Percentiles rank a stretch among this genome's conserved stretches.
Evolutionary conservation across 345 rosid genomes (phyloP).

Genomic region (Clausena lansium): DNA sequence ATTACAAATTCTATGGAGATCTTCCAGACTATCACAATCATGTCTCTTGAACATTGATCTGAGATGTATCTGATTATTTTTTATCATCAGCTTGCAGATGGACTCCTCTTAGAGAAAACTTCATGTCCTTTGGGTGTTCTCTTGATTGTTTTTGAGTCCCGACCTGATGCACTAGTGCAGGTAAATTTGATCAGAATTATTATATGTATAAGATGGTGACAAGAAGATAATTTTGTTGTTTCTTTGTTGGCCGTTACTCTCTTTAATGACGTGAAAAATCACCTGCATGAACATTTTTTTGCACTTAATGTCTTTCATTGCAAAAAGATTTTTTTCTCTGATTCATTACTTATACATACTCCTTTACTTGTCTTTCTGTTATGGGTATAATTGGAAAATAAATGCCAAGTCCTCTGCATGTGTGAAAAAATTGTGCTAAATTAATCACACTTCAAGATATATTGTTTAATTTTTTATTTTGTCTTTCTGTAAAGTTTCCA

Average conservation of each 20-base stretch:
- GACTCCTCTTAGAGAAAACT: constrained; percentile 90
- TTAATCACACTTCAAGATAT: not conserved
- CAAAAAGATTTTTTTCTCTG: not conserved
- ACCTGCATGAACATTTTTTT: not conserved
- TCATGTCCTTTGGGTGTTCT: constrained; percentile 96
- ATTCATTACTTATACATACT: not conserved
- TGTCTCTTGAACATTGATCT: not conserved
- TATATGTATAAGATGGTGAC: constrained; percentile 1
- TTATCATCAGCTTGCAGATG: constrained; percentile 80
- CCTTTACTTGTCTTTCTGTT: not conserved
- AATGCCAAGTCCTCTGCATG: not conserved
- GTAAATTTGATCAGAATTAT: constrained; percentile 31
- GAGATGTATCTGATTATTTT: constrained; percentile 18
- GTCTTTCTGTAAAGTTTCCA: not conserved
- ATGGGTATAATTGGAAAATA: not conserved
- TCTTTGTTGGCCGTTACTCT: not conserved
- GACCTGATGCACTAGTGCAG: constrained; percentile 98
- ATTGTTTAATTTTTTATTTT: too few species aligned
- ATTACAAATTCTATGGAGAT: not conserved
- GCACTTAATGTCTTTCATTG: not conserved
- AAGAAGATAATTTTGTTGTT: not conserved
- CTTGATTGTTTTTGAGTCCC: constrained; percentile 91
- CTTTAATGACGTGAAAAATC: not conserved
- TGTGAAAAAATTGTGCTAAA: not conserved
- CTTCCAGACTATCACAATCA: not conserved